Conservation (phyloP, 805 yeast species). For the Metschnikowia proteae region DNA sequence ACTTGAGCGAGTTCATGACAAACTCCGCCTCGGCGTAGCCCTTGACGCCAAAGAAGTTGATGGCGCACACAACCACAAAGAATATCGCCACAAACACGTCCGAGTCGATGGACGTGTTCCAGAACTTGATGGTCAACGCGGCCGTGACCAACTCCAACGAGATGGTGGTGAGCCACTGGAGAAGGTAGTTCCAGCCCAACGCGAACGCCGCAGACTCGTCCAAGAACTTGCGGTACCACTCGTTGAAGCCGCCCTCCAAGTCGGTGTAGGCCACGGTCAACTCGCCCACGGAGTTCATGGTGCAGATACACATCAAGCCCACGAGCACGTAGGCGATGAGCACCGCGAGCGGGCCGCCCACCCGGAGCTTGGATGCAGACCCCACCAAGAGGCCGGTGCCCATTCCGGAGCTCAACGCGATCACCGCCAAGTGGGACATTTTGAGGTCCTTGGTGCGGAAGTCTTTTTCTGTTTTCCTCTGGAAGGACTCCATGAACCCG, state of each 20-base stretch:
- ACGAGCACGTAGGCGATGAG: constrained; percentile 23
- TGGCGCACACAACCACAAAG: constrained; percentile 40
- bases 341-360: constrained; percentile 25
- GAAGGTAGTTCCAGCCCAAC: constrained; percentile 37
- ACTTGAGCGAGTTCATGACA: constrained; percentile 34
- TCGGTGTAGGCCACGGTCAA: constrained; percentile 57
- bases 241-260: constrained; percentile 38
- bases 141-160: constrained; percentile 22
- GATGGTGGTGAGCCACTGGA: constrained; percentile 25
- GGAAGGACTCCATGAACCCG: constrained; percentile 17
- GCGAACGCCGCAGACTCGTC: constrained; percentile 38
- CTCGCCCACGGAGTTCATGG: constrained; percentile 42
- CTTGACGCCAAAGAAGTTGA: constrained; percentile 45
- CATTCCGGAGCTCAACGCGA: constrained; percentile 36
- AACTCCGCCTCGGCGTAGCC: constrained; percentile 48
- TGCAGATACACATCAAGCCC: constrained; percentile 27
- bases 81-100: constrained; percentile 57
- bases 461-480: constrained; percentile 11
- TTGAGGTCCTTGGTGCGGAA: constrained; percentile 14
- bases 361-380: constrained; percentile 27
- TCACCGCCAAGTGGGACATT: constrained; percentile 29
- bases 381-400: constrained; percentile 45
- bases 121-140: constrained; percentile 52
- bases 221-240: constrained; percentile 28
- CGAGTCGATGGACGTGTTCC: constrained; percentile 50